Conservation (phyloP, 2,329 filamentous ascomycete genomes). For the Lomentospora prolificans region DNA sequence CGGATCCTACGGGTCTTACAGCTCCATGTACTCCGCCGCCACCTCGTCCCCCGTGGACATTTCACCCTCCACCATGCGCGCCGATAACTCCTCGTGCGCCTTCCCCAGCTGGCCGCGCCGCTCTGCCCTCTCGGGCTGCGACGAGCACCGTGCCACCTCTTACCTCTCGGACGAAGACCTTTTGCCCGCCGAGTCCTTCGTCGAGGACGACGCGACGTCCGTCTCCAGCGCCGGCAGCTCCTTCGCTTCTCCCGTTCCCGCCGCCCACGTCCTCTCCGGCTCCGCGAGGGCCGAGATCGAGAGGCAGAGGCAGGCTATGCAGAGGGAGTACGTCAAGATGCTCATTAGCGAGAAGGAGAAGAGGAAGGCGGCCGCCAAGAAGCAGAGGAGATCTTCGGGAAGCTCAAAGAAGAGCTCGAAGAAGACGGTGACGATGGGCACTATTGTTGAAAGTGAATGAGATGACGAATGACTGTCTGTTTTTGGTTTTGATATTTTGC, state of each 20-base stretch:
- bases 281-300: conserved; percentile 40
- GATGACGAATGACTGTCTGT: background rate
- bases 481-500: background rate
- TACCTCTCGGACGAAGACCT: conserved; percentile 57
- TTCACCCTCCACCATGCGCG: conserved; percentile 24
- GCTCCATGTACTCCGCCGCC: conserved; percentile 31
- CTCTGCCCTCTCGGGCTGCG: conserved; percentile 35
- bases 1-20: conserved; percentile 40
- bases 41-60: conserved; percentile 37
- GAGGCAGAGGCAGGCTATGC: conserved; percentile 38
- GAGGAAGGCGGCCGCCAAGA: conserved; percentile 6
- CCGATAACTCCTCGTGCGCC: conserved; percentile 36
- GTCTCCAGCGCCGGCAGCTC: conserved; percentile 32
- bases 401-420: conserved; percentile 6
- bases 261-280: conserved; percentile 27
- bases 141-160: conserved; percentile 34
- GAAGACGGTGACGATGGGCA: conserved; percentile 4
- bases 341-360: conserved; percentile 43
- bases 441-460: conserved; percentile 8
- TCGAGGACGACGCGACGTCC: conserved; percentile 37
- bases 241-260: conserved; percentile 21
- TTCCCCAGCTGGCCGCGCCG: conserved; percentile 50
- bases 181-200: conserved; percentile 39
- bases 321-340: conserved; percentile 41
- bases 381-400: background rate